Conservation (phyloP, 1,139 yeast species). For the Yamadazyma dendronema region DNA sequence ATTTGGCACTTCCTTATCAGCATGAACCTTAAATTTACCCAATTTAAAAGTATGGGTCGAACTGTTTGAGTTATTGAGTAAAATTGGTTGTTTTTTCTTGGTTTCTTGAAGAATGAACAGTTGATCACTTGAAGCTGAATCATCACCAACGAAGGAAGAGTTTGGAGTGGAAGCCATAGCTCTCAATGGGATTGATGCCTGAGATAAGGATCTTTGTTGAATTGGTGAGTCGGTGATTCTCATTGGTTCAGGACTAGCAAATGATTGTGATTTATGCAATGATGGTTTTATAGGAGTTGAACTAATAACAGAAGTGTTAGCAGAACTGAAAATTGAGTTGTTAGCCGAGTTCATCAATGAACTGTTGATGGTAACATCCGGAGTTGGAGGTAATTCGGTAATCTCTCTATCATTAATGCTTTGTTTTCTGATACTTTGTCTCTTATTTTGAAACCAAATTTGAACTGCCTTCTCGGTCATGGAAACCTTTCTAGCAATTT, state of each 20-base stretch:
- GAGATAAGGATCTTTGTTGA: slow-evolving; percentile 22
- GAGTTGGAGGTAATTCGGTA: slow-evolving; percentile 45
- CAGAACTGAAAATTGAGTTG: slow-evolving; percentile 10
- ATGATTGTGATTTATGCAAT: slow-evolving; percentile 27
- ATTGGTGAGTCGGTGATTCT: slow-evolving; percentile 22
- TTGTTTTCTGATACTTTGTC: slow-evolving; percentile 75
- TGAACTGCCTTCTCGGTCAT: slow-evolving; percentile 98
- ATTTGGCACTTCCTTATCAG: slow-evolving; percentile 17
- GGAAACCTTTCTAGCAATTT: slow-evolving; percentile 72
- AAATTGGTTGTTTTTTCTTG: slow-evolving; percentile 38
- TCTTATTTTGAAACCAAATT: slow-evolving; percentile 95
- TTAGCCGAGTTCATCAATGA: slow-evolving; percentile 9
- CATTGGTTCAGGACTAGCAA: slow-evolving; percentile 22
- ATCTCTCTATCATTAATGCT: slow-evolving; percentile 40
- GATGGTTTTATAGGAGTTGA: slow-evolving; percentile 24
- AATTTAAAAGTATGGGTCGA: slow-evolving; percentile 45
- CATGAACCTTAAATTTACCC: slow-evolving; percentile 15
- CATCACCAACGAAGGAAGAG: slow-evolving; percentile 20
- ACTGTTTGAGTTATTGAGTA: slow-evolving; percentile 30
- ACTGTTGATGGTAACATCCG: slow-evolving; percentile 14
- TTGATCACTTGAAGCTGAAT: slow-evolving; percentile 16
- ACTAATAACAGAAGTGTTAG: slow-evolving; percentile 17
- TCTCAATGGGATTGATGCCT: slow-evolving; percentile 6
- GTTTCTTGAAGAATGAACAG: slow-evolving; percentile 28
- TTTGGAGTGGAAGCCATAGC: slow-evolving; percentile 19